These are phyloP conservation scores for Quercus gilva DNA, from an alignment of 306 rosid species.

Conservation along the genomic window DNA sequence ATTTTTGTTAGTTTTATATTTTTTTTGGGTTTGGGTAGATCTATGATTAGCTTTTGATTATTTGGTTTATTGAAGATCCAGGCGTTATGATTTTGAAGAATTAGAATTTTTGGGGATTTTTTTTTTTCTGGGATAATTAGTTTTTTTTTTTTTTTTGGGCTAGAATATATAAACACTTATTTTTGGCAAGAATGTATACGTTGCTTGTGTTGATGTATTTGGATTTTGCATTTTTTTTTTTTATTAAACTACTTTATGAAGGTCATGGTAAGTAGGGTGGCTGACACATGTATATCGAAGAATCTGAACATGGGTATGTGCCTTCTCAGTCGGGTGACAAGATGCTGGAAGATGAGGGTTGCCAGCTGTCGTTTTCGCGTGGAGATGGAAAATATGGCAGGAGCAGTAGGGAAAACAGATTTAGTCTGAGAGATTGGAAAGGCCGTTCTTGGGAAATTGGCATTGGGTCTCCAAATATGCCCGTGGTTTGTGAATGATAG, in stretches of 20 bases:
- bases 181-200: too few species aligned
- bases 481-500: slow-evolving; percentile 12
- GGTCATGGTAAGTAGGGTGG: slow-evolving; percentile 97
- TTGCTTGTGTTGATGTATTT: slow-evolving; percentile 16
- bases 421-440: slow-evolving; percentile 66
- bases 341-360: slow-evolving; percentile 64
- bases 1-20: not conserved
- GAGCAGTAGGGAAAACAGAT: slow-evolving; percentile 64
- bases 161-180: too few species aligned
- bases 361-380: slow-evolving; percentile 51
- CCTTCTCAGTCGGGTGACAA: slow-evolving; percentile 68
- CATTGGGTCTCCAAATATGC: slow-evolving; percentile 44
- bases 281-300: slow-evolving; percentile 83
- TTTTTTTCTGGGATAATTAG: not conserved
- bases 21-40: slow-evolving; percentile 14
- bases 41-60: not conserved
- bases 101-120: not conserved
- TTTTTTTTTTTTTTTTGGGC: not conserved
- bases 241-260: slow-evolving; percentile 51
- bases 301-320: slow-evolving; percentile 65
- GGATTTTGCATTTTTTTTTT: slow-evolving; percentile 1
- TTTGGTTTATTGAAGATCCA: slow-evolving; percentile 39
- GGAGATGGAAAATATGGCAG: slow-evolving; percentile 78
- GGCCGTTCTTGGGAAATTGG: slow-evolving; percentile 59
- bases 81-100: not conserved